A percentile compares a stretch with the other conserved stretches of the same genome.
These are phyloP conservation scores for Claviceps sp. DNA, from an alignment of 2,329 filamentous ascomycete species.

Conservation along the genomic window DNA sequence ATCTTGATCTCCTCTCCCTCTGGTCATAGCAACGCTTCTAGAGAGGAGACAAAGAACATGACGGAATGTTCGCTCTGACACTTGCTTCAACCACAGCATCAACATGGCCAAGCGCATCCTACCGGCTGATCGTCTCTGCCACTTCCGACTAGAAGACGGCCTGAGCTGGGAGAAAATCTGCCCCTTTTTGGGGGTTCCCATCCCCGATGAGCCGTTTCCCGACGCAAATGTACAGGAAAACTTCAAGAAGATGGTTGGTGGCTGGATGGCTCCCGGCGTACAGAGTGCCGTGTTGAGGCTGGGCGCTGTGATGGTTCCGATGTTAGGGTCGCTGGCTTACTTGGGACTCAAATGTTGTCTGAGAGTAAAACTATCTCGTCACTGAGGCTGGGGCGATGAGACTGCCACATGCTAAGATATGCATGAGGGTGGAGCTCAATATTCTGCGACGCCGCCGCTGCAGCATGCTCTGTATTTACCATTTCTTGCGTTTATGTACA, in stretches of 20 bases:
- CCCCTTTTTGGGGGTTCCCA: constrained; percentile 16
- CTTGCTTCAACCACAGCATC: constrained; percentile 8
- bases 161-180: constrained; percentile 24
- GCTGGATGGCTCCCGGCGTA: neutral
- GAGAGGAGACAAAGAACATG: too few relatives aligned
- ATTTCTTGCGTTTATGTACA: too few relatives aligned
- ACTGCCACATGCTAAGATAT: too few relatives aligned
- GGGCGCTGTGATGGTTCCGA: neutral
- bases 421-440: too few relatives aligned
- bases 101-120: constrained; percentile 13
- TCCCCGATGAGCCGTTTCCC: constrained; percentile 12
- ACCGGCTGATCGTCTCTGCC: constrained; percentile 16
- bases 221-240: neutral
- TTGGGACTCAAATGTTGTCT: constrained; percentile 3
- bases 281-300: neutral
- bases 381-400: too few relatives aligned
- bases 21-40: too few relatives aligned
- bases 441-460: too few relatives aligned
- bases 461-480: too few relatives aligned
- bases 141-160: constrained; percentile 19
- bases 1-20: too few relatives aligned
- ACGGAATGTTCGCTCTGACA: neutral
- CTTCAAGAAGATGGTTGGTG: neutral
- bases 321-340: neutral
- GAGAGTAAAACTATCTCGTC: too few relatives aligned